Conservation (phyloP, 1,284 basidiomycete species). For the Ceratobasidium sp. region DNA sequence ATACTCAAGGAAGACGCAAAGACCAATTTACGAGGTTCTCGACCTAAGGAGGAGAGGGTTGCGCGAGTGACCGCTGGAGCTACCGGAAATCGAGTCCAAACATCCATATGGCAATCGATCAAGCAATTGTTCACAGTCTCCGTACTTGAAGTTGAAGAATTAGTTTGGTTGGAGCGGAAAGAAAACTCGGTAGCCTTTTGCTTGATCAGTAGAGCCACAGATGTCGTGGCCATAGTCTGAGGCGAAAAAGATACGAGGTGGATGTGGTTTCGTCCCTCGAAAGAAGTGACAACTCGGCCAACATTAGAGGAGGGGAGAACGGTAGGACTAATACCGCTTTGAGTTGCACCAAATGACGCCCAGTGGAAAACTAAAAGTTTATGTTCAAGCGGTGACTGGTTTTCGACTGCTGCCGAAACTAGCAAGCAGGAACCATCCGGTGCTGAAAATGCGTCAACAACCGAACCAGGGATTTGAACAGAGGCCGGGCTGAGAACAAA, state of each 20-base stretch:
- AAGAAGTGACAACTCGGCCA: conserved; percentile 54
- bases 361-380: conserved; percentile 58
- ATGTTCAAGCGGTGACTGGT: neutral
- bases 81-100: conserved; percentile 69
- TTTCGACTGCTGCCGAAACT: neutral
- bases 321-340: conserved; percentile 52
- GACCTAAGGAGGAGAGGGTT: conserved; percentile 52
- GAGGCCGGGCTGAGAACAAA: neutral
- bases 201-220: conserved; percentile 59
- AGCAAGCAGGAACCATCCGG: conserved; percentile 36
- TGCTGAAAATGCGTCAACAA: conserved; percentile 9
- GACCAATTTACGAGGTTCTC: conserved; percentile 49
- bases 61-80: conserved; percentile 57
- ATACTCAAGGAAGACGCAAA: conserved; percentile 56
- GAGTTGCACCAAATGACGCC: conserved; percentile 59
- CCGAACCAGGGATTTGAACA: neutral
- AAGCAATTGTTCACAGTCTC: conserved; percentile 56
- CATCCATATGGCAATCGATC: conserved; percentile 63
- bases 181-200: conserved; percentile 61
- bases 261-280: conserved; percentile 54
- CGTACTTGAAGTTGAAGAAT: neutral
- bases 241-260: conserved; percentile 56
- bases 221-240: conserved; percentile 49
- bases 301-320: conserved; percentile 45
- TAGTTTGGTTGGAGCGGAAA: conserved; percentile 49